phyloP scores from a whole-genome alignment of 108 stramenopile genomes.

The Mayamaea pseudoterrestris region DNA sequence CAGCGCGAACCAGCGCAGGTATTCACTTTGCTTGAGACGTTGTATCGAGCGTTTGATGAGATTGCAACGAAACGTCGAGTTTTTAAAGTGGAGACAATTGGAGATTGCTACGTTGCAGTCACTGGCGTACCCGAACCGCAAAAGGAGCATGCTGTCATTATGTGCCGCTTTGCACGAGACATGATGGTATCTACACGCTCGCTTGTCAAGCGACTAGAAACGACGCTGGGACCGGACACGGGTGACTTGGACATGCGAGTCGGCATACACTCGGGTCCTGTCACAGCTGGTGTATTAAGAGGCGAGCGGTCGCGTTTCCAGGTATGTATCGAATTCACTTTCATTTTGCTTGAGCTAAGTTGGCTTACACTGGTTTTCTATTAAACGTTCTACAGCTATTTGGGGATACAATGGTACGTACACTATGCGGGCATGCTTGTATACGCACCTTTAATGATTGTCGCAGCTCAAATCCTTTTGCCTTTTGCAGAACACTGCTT shows the following conservation, averaged over 20 bases:
- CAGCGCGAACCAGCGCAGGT: neutral
- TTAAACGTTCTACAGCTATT: conserved; percentile 4
- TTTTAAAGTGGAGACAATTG: neutral
- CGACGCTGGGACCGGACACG: conserved; percentile 1
- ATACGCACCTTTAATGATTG: conserved; percentile 14
- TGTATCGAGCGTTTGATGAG: neutral
- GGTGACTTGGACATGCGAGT: conserved; percentile 3
- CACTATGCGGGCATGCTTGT: neutral
- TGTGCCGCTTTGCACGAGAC: conserved; percentile 9
- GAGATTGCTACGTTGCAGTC: conserved; percentile 1
- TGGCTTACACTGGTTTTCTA: neutral
- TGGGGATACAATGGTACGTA: neutral
- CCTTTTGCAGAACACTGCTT: conserved; percentile 38
- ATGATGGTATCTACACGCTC: no score
- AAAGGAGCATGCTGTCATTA: conserved; percentile 4
- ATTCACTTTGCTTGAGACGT: neutral
- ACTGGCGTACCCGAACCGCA: conserved; percentile 1
- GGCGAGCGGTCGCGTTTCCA: neutral
- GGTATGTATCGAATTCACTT: neutral
- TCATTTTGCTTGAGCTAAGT: neutral
- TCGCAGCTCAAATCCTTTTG: conserved; percentile 14
- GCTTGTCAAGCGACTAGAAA: neutral
- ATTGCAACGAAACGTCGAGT: neutral
- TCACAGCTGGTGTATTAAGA: neutral
- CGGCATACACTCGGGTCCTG: conserved; percentile 7